Conservation (phyloP, 2,329 filamentous ascomycete species). For the Monosporascus sp. region DNA sequence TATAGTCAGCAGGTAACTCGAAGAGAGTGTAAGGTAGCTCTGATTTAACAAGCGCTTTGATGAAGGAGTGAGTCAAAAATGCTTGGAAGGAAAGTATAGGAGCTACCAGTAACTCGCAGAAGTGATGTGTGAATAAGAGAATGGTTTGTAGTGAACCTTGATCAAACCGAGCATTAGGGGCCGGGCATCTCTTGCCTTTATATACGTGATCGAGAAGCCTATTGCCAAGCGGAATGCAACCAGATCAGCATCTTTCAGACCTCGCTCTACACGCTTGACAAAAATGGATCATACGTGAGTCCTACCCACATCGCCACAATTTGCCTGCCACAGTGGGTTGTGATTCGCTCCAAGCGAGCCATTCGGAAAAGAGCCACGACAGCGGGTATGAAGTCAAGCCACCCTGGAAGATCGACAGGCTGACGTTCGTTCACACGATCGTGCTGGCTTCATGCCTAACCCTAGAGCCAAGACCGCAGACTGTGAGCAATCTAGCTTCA, state of each 20-base stretch:
- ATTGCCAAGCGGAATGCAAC: constrained; percentile 7
- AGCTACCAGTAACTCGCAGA: constrained; percentile 18
- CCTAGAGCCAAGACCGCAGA: constrained; percentile 12
- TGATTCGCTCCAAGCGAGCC: constrained; percentile 12
- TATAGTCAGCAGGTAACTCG: constrained; percentile 8
- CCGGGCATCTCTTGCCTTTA: constrained; percentile 13
- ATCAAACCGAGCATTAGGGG: constrained; percentile 3
- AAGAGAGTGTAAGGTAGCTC: constrained; percentile 14
- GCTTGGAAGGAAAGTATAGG: constrained; percentile 18
- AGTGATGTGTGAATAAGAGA: constrained; percentile 15
- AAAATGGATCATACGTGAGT: not conserved
- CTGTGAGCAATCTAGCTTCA: constrained; percentile 3
- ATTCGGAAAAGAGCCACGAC: constrained; percentile 11
- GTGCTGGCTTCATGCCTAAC: constrained; percentile 5
- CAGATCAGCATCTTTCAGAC: not conserved
- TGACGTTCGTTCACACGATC: not conserved
- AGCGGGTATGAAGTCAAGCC: constrained; percentile 8
- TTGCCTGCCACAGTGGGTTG: not conserved
- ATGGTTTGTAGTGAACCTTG: constrained; percentile 8
- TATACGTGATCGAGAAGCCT: constrained; percentile 10
- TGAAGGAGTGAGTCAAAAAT: constrained; percentile 25
- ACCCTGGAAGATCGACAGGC: constrained; percentile 10
- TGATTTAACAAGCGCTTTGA: constrained; percentile 15
- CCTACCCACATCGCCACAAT: not conserved
- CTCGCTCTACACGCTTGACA: not conserved